Evolutionary conservation across 305 asterid genomes (phyloP).

Genomic region (Plantago rigida): DNA sequence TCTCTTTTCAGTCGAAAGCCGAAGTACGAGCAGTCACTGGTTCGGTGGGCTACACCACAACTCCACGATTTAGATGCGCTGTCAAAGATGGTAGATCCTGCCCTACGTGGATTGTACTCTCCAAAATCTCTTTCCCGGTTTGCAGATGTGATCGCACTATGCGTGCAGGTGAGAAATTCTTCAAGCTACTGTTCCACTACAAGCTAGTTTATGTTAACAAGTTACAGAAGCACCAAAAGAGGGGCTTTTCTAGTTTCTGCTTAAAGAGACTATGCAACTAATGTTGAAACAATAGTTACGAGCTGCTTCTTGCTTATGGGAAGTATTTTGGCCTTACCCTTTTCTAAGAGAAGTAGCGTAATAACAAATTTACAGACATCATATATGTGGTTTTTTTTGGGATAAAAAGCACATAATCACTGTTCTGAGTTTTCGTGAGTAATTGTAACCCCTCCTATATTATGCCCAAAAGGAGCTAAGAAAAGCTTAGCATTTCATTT

Average conservation of each 20-base stretch:
- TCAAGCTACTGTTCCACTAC: neutral
- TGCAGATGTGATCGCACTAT: constrained; percentile 46
- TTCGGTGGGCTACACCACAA: constrained; percentile 38
- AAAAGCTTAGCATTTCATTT: no score
- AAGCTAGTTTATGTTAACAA: neutral
- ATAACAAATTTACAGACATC: no score
- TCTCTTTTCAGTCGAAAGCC: constrained; percentile 34
- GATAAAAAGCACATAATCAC: no score
- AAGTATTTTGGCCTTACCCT: no score
- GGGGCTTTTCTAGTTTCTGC: no score
- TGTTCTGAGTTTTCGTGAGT: no score
- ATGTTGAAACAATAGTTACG: no score
- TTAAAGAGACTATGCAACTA: no score
- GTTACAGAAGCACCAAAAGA: neutral
- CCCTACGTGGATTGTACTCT: constrained; percentile 48
- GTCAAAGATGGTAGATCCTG: constrained; percentile 47
- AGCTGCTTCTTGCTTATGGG: no score
- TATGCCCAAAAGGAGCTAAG: neutral
- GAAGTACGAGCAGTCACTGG: constrained; percentile 41
- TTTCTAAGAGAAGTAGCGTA: no score
- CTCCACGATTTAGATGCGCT: constrained; percentile 30
- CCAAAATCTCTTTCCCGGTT: constrained; percentile 46
- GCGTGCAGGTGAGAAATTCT: constrained; percentile 38
- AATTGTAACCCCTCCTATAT: neutral
- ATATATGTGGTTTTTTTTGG: no score